Percentiles rank a stretch among this genome's conserved stretches.
Evolutionary conservation across 179 eudicot species (phyloP).

Genomic region (Pouteria campechiana): DNA sequence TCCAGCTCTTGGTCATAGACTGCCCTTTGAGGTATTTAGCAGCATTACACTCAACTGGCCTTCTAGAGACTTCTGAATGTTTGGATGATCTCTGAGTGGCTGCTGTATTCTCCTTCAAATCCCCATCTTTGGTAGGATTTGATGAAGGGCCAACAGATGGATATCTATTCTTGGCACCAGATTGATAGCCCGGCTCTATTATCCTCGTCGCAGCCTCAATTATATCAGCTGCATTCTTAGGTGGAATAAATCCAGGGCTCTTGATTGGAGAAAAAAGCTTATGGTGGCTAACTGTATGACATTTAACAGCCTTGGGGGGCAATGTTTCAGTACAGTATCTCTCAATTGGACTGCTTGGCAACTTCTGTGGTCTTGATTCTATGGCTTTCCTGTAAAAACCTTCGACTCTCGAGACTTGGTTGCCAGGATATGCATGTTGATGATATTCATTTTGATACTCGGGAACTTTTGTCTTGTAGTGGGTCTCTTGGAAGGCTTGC

Average conservation of each 20-base stretch:
- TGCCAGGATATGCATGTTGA: constrained; percentile 27
- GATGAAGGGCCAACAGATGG: constrained; percentile 42
- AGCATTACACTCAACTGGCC: constrained; percentile 46
- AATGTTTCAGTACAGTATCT: constrained; percentile 73
- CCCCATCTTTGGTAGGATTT: constrained; percentile 60
- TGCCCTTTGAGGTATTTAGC: constrained; percentile 47
- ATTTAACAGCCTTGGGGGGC: constrained; percentile 88
- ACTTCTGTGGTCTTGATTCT: constrained; percentile 30
- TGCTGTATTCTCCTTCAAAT: constrained; percentile 57
- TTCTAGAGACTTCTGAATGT: constrained; percentile 23
- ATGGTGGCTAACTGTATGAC: constrained; percentile 72
- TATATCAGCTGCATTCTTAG: constrained; percentile 65
- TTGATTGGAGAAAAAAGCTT: constrained; percentile 91
- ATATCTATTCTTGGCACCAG: constrained; percentile 28
- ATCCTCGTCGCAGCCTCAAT: constrained; percentile 93
- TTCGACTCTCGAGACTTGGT: constrained; percentile 24
- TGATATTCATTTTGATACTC: constrained; percentile 31
- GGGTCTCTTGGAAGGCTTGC: constrained; percentile 43
- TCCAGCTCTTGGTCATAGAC: constrained; percentile 57
- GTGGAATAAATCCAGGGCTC: constrained; percentile 50
- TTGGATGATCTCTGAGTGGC: constrained; percentile 32
- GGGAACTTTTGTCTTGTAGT: constrained; percentile 22
- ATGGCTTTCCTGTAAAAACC: constrained; percentile 12
- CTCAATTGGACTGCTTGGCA: constrained; percentile 40
- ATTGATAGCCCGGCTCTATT: constrained; percentile 52